Evolutionary conservation across 768 basidiomycete species (phyloP).

Genomic region (Austroboletus festivus): DNA sequence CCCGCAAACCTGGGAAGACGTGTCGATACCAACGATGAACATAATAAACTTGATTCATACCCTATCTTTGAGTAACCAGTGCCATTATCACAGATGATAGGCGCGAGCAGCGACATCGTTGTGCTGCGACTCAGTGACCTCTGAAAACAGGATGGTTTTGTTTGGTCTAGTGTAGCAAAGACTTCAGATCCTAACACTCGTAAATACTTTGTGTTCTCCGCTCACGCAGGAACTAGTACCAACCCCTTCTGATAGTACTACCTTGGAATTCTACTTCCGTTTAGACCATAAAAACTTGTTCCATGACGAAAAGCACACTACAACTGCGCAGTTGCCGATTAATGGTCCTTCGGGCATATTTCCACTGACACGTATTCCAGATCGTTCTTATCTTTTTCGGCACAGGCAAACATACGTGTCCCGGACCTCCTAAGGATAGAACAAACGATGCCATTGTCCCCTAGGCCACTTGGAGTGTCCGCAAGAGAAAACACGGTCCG

Average conservation of each 20-base stretch:
- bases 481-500: neutral
- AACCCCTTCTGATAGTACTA: too few relatives aligned
- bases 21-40: conserved; percentile 7
- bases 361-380: too few relatives aligned
- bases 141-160: conserved; percentile 6
- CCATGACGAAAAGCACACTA: too few relatives aligned
- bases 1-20: conserved; percentile 76
- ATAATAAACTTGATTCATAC: conserved; percentile 41
- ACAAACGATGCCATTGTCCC: neutral
- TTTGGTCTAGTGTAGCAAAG: conserved; percentile 24
- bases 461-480: neutral
- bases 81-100: conserved; percentile 97
- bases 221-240: too few relatives aligned
- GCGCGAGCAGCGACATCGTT: conserved; percentile 80
- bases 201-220: too few relatives aligned
- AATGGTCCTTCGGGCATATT: too few relatives aligned
- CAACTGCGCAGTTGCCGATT: too few relatives aligned
- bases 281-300: too few relatives aligned
- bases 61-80: conserved; percentile 98
- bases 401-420: too few relatives aligned
- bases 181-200: conserved; percentile 23
- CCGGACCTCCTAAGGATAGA: neutral
- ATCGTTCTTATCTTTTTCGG: too few relatives aligned
- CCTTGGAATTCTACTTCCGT: too few relatives aligned
- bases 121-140: conserved; percentile 7